Conservation (phyloP, 805 yeast genomes). For the Saccharomyces paradoxus region DNA sequence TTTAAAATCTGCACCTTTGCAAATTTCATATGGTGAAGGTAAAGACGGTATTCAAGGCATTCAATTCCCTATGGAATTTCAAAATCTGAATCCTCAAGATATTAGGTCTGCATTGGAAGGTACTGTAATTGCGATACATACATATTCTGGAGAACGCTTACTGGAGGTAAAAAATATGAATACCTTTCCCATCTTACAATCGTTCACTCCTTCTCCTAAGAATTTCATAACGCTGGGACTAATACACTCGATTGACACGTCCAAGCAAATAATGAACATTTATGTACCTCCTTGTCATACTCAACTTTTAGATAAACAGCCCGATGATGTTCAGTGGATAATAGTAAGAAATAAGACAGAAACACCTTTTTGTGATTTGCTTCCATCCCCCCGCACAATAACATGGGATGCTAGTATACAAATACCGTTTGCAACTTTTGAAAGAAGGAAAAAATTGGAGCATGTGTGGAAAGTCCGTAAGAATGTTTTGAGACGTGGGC, state of each 20-base stretch:
- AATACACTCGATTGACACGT: conserved; percentile 54
- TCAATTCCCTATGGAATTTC: conserved; percentile 29
- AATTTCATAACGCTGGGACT: conserved; percentile 36
- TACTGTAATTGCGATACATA: conserved; percentile 29
- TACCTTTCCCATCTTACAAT: conserved; percentile 21
- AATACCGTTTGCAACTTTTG: conserved; percentile 41
- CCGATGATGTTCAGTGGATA: conserved; percentile 30
- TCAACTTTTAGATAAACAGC: conserved; percentile 10
- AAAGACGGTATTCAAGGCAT: conserved; percentile 33
- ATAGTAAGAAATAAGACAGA: conserved; percentile 58
- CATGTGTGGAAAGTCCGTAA: conserved; percentile 52
- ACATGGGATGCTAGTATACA: conserved; percentile 6
- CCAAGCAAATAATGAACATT: conserved; percentile 38
- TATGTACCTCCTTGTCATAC: conserved; percentile 40
- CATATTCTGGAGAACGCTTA: conserved; percentile 1
- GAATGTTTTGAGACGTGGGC: conserved; percentile 43
- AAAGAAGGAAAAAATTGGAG: conserved; percentile 37
- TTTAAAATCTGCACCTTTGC: conserved; percentile 34
- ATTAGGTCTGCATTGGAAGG: conserved; percentile 32
- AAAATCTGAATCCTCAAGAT: conserved; percentile 28
- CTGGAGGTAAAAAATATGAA: conserved; percentile 12
- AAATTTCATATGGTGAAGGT: conserved; percentile 31
- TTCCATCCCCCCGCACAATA: conserved; percentile 18
- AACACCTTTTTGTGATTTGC: conserved; percentile 52
- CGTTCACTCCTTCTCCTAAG: not conserved